Conservation (phyloP, 1,139 yeast genomes). For the Debaryomyces sp. region DNA sequence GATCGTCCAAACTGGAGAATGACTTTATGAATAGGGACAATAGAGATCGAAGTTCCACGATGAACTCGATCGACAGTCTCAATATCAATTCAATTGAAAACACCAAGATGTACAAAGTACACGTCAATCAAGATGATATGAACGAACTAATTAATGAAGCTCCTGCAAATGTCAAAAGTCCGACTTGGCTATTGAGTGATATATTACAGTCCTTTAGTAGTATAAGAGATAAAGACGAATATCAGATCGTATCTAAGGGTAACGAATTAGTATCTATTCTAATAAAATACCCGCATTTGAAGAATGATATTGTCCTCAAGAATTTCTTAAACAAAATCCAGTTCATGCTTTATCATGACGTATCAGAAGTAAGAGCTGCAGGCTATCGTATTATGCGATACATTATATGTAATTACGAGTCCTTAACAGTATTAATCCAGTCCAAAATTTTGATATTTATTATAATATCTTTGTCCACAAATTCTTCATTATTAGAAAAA, state of each 20-base stretch:
- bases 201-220: slow-evolving; percentile 30
- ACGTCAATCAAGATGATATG: background rate
- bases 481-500: slow-evolving; percentile 60
- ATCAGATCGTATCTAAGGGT: slow-evolving; percentile 56
- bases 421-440: slow-evolving; percentile 49
- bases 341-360: slow-evolving; percentile 57
- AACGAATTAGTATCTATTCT: slow-evolving; percentile 64
- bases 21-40: background rate
- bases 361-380: slow-evolving; percentile 68
- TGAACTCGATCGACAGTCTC: slow-evolving; percentile 24
- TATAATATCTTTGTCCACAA: slow-evolving; percentile 64
- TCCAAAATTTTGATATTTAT: slow-evolving; percentile 63
- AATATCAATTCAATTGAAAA: slow-evolving; percentile 21
- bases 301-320: slow-evolving; percentile 64
- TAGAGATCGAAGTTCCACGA: slow-evolving; percentile 21
- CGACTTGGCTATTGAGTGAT: slow-evolving; percentile 43
- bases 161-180: slow-evolving; percentile 25
- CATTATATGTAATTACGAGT: slow-evolving; percentile 55
- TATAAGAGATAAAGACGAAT: slow-evolving; percentile 41
- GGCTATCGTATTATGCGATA: slow-evolving; percentile 77
- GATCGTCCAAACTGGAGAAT: background rate
- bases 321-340: slow-evolving; percentile 64
- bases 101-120: slow-evolving; percentile 10
- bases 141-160: background rate
- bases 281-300: slow-evolving; percentile 60